A percentile compares a stretch with the other conserved stretches of the same genome.
phyloP scores from a whole-genome alignment of 2,329 filamentous ascomycete species.

The Aspergillus glaucus region DNA sequence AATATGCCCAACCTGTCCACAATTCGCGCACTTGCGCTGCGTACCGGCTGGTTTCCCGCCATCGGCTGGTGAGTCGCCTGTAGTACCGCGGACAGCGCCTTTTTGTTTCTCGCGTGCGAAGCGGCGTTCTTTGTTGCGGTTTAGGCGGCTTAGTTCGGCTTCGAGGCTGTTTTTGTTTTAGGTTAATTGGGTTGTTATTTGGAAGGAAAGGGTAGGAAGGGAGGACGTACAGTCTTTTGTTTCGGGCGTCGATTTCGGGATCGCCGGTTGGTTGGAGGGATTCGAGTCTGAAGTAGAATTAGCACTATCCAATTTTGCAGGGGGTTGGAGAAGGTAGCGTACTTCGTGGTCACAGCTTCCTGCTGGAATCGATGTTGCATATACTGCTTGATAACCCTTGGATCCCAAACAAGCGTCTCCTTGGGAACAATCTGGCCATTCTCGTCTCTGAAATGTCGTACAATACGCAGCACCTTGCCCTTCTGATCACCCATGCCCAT shows the following conservation, averaged over 20 bases:
- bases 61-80: slow-evolving; percentile 40
- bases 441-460: slow-evolving; percentile 58
- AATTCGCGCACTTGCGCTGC: slow-evolving; percentile 90
- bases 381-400: slow-evolving; percentile 83
- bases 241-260: slow-evolving; percentile 57
- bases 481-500: slow-evolving; percentile 58
- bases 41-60: slow-evolving; percentile 62
- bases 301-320: background rate
- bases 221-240: slow-evolving; percentile 49
- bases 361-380: slow-evolving; percentile 67
- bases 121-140: slow-evolving; percentile 85
- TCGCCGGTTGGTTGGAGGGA: slow-evolving; percentile 61
- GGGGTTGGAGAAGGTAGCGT: slow-evolving; percentile 31
- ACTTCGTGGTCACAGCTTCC: slow-evolving; percentile 68
- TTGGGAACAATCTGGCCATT: slow-evolving; percentile 58
- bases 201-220: background rate
- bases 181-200: slow-evolving; percentile 5
- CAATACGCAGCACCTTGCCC: slow-evolving; percentile 67
- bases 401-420: slow-evolving; percentile 63
- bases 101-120: slow-evolving; percentile 89
- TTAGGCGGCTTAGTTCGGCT: slow-evolving; percentile 72
- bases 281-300: slow-evolving; percentile 44
- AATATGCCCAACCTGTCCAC: slow-evolving; percentile 93
- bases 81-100: slow-evolving; percentile 46
- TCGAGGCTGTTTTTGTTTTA: slow-evolving; percentile 49